Evolutionary conservation across 1,284 basidiomycete species (phyloP), one percentile per base, ranked within the genome.

Genomic region (Ganoderma lingzhi): DNA sequence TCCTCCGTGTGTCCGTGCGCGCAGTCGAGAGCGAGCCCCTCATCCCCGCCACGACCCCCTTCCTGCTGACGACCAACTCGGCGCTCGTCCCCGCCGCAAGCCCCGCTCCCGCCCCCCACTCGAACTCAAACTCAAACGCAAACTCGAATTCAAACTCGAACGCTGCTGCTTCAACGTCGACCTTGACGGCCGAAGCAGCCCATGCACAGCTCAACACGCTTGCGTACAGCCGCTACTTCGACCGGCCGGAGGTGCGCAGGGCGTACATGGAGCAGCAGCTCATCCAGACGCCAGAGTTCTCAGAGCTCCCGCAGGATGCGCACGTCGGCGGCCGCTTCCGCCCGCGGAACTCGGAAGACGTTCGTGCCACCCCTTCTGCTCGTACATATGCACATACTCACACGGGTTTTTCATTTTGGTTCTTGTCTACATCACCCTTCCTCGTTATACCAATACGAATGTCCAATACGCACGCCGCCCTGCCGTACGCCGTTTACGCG

Each of bases 231-330:
- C 88, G 90, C 66, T 94, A 94, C 79, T 94, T 94, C 75, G 91
- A 92, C 75, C 86, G 88, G 30, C 88, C 92, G 44, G 92, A 93
- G 71, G 92, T 94, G 58, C 86, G 92, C 72, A 85, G 86, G 77
- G 87, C 90, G 15, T 92, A 87, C 79, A 85, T 87, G 73, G 86
- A 88, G 73, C 91, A 93, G 76, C 81, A 84, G 70, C 80, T 84
- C 66, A 94, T 94, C 64, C 88, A 94, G 80, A 93, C 91, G 0
- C 93, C 93, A 9, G 88, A 92, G 67, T 94, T 87, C 77, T 81
- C 82, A 30, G 80, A 84, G 58, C 79, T 93, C 35, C 80, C 84
- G 1, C 91, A 91, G 72, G 85, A 86, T 68, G 87, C 86, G 70
- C 85, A 82, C 42, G 88, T 90, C 15, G 88, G 89, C 45, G 86